phyloP scores from a whole-genome alignment of 192 early-diverging fungal genomes.

The Chytriomyces confervae region DNA sequence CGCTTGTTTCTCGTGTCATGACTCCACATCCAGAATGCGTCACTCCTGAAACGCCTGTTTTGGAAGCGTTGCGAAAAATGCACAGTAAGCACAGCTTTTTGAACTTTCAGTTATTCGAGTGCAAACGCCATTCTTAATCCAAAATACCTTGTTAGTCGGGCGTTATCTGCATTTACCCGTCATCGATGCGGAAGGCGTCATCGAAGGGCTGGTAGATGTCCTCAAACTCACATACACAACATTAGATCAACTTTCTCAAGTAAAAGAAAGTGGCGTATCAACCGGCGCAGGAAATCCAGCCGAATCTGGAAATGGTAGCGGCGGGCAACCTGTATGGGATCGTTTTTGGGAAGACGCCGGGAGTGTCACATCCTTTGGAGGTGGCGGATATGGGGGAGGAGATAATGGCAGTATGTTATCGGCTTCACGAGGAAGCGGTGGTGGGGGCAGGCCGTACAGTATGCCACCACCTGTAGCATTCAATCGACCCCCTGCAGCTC shows the following conservation, averaged over 20 bases:
- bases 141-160: slow-evolving; percentile 30
- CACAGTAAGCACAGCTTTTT: slow-evolving; percentile 30
- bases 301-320: not conserved
- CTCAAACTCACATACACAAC: slow-evolving; percentile 59
- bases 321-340: slow-evolving; percentile 50
- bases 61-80: slow-evolving; percentile 58
- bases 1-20: slow-evolving; percentile 53
- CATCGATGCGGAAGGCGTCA: slow-evolving; percentile 43
- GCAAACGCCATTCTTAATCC: not conserved
- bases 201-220: slow-evolving; percentile 58
- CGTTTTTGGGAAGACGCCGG: slow-evolving; percentile 48
- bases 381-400: too few species aligned
- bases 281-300: not conserved
- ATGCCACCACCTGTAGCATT: too few species aligned
- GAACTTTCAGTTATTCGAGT: not conserved
- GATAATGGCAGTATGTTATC: not conserved
- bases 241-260: slow-evolving; percentile 24
- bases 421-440: not conserved
- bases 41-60: slow-evolving; percentile 46
- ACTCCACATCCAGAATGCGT: slow-evolving; percentile 64
- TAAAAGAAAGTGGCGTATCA: not conserved
- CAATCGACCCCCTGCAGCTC: not conserved
- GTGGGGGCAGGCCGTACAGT: too few species aligned
- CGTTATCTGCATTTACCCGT: slow-evolving; percentile 60
- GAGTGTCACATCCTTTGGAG: slow-evolving; percentile 11